phyloP scores from a whole-genome alignment of 305 asterid species.

The Fraxinus xanthoxyloides region DNA sequence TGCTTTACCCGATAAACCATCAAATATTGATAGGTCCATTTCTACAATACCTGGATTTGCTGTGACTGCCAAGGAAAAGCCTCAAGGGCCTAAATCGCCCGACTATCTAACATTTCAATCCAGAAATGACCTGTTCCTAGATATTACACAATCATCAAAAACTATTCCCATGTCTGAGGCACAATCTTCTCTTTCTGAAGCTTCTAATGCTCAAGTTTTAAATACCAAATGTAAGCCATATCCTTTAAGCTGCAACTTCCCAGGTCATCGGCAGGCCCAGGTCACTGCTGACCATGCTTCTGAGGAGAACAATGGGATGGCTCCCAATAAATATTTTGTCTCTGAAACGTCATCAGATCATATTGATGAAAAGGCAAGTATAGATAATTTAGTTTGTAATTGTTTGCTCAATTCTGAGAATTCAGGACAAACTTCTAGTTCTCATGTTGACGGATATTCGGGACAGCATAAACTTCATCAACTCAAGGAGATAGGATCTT shows the following conservation, averaged over 20 bases:
- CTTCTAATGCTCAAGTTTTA: conserved; percentile 33
- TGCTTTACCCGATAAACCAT: conserved; percentile 61
- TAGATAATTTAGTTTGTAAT: conserved; percentile 24
- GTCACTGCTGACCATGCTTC: conserved; percentile 37
- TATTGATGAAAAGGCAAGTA: conserved; percentile 27
- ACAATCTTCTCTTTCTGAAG: conserved; percentile 27
- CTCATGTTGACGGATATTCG: conserved; percentile 34
- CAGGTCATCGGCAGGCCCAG: conserved; percentile 32
- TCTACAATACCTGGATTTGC: conserved; percentile 54
- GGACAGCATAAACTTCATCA: conserved; percentile 34
- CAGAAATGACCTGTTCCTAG: conserved; percentile 28
- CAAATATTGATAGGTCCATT: conserved; percentile 58
- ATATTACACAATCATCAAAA: conserved; percentile 33
- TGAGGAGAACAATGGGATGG: conserved; percentile 29
- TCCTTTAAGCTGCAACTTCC: conserved; percentile 8
- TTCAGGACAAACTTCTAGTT: conserved; percentile 31
- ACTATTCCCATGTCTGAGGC: conserved; percentile 29
- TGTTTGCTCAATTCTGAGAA: conserved; percentile 27
- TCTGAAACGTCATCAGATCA: conserved; percentile 24
- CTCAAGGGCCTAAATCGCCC: conserved; percentile 21
- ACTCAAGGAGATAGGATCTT: conserved; percentile 37
- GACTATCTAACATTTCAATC: conserved; percentile 29
- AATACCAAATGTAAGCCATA: conserved; percentile 26
- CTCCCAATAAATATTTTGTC: conserved; percentile 26
- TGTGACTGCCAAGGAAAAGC: conserved; percentile 34